A percentile compares a stretch with the other conserved stretches of the same genome.
These are phyloP conservation scores for Fraxinus platypoda DNA, from an alignment of 305 asterid genomes.

Conservation along the genomic window DNA sequence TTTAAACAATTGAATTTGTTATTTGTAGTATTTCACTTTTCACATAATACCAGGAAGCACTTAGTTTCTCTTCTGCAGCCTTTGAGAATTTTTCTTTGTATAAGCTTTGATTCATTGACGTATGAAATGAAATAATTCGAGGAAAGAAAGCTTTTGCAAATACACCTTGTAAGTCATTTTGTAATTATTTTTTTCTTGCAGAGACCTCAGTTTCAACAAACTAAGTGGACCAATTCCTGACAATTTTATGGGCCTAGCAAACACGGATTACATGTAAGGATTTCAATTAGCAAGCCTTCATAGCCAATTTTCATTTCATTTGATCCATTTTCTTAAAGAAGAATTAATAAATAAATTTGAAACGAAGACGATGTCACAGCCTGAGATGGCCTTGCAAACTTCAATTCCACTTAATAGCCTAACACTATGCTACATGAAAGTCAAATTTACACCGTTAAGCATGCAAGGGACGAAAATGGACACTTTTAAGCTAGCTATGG, in stretches of 20 bases:
- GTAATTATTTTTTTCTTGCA: conserved; percentile 27
- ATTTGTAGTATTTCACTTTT: too few species aligned
- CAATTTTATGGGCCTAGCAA: conserved; percentile 17
- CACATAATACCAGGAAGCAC: not conserved
- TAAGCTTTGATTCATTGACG: not conserved
- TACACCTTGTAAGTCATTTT: not conserved
- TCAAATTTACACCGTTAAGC: not conserved
- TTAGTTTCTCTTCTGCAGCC: not conserved
- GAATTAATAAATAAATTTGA: not conserved
- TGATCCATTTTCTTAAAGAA: not conserved
- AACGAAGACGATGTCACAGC: not conserved
- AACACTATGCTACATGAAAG: not conserved
- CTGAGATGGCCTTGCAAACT: not conserved
- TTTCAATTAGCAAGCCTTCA: not conserved
- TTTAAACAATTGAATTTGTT: not conserved
- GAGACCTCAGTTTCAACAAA: conserved; percentile 77
- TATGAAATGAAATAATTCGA: not conserved
- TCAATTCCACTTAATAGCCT: not conserved
- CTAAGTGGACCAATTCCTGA: conserved; percentile 54
- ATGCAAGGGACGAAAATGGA: not conserved
- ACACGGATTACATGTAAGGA: conserved; percentile 48
- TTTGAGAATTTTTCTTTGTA: not conserved
- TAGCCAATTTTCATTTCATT: not conserved
- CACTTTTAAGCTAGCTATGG: not conserved
- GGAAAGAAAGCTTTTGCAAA: not conserved